Conservation (phyloP, 2,329 filamentous ascomycete genomes). For the Fusarium metavorans region DNA sequence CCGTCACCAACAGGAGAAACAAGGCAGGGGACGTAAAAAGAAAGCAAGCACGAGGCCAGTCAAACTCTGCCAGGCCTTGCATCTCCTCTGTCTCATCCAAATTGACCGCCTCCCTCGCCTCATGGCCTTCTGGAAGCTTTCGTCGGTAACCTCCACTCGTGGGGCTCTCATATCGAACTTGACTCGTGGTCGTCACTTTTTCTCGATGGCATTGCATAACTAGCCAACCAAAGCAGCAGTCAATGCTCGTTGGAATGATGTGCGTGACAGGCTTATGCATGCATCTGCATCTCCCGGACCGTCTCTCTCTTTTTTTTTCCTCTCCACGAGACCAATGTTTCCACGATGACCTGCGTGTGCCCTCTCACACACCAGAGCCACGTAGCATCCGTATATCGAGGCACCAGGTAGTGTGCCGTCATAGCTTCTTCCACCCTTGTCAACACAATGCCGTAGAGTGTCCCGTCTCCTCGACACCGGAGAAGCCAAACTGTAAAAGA, state of each 20-base stretch:
- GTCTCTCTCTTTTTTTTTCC: neutral
- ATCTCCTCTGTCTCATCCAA: conserved; percentile 18
- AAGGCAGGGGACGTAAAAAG: conserved; percentile 3
- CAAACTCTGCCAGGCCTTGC: neutral
- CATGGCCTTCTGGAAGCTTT: conserved; percentile 35
- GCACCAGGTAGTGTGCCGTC: neutral
- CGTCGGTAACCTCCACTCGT: conserved; percentile 18
- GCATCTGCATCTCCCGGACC: neutral
- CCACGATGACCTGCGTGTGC: neutral
- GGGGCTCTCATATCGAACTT: conserved; percentile 18
- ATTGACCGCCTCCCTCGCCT: conserved; percentile 14
- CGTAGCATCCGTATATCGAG: neutral
- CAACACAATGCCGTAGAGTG: neutral
- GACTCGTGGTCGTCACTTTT: conserved; percentile 17
- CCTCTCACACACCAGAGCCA: neutral
- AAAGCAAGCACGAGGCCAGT: neutral
- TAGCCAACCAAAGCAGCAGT: neutral
- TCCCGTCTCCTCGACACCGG: neutral
- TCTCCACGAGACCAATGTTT: conserved; percentile 8
- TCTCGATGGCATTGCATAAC: neutral
- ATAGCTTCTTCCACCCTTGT: neutral
- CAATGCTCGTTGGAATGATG: conserved; percentile 15
- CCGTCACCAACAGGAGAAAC: neutral
- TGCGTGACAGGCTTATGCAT: conserved; percentile 21
- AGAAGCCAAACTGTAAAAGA: neutral